Evolutionary conservation across 306 rosid genomes (phyloP).

Genomic region (Dryas octopetala): DNA sequence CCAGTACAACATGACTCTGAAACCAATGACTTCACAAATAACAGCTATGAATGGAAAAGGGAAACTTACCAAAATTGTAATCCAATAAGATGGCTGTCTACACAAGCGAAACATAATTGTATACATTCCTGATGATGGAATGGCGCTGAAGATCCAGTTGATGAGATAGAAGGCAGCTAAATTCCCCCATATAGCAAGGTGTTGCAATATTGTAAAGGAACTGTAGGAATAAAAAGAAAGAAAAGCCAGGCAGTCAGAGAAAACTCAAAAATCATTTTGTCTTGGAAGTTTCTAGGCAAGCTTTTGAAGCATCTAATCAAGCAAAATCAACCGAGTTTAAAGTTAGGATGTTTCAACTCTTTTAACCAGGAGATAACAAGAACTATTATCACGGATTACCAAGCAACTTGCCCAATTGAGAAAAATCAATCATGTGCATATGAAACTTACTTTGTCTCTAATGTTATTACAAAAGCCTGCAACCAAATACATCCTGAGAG

Average conservation of each 20-base stretch:
- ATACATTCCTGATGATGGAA: conserved; percentile 95
- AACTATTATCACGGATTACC: not conserved
- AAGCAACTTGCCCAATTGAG: not conserved
- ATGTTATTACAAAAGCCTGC: conserved; percentile 87
- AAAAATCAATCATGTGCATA: too few species aligned
- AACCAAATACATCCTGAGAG: conserved; percentile 97
- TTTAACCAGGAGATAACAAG: not conserved
- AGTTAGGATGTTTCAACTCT: not conserved
- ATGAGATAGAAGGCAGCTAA: conserved; percentile 74
- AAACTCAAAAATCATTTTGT: conserved; percentile 12
- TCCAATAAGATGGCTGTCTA: conserved; percentile 87
- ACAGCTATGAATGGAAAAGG: conserved; percentile 5
- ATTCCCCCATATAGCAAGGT: conserved; percentile 93
- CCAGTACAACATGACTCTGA: not conserved
- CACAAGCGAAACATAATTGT: conserved; percentile 93
- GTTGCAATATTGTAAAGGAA: conserved; percentile 88
- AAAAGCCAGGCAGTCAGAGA: conserved; percentile 27
- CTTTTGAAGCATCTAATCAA: not conserved
- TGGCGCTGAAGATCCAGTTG: conserved; percentile 86
- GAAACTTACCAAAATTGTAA: conserved; percentile 70
- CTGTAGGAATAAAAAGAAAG: conserved; percentile 55
- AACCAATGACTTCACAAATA: not conserved
- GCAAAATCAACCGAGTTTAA: not conserved
- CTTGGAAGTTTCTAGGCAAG: conserved; percentile 12
- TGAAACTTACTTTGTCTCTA: conserved; percentile 90